Evolutionary conservation across 768 basidiomycete genomes (phyloP).

Genomic region (Amylocystis lapponica): DNA sequence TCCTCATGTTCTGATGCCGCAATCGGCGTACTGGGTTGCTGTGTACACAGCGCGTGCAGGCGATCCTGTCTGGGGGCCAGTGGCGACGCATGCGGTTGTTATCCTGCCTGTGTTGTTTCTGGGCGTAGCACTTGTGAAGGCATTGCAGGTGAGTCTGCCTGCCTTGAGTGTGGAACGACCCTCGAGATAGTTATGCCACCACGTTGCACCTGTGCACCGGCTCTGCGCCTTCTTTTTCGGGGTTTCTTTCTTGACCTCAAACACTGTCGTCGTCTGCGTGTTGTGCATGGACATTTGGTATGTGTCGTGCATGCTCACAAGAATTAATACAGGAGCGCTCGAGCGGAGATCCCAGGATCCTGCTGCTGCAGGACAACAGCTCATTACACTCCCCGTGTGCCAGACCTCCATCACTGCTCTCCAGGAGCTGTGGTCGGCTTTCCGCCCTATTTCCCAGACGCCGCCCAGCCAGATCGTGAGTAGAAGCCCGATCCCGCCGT

Average conservation of each 20-base stretch:
- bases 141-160: constrained; percentile 31
- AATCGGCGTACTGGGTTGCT: constrained; percentile 63
- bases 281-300: too few relatives aligned
- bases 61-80: constrained; percentile 51
- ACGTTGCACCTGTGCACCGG: too few relatives aligned
- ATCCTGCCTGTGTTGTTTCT: constrained; percentile 53
- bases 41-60: constrained; percentile 50
- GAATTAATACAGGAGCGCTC: too few relatives aligned
- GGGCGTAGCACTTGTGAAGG: constrained; percentile 41
- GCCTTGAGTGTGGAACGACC: not conserved
- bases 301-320: too few relatives aligned
- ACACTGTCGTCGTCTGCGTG: too few relatives aligned
- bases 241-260: too few relatives aligned
- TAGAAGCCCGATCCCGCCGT: too few relatives aligned
- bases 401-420: constrained; percentile 21
- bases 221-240: too few relatives aligned
- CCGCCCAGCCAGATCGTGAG: constrained; percentile 3
- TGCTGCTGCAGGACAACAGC: constrained; percentile 13
- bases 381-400: constrained; percentile 21
- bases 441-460: constrained; percentile 3
- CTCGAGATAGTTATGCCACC: too few relatives aligned
- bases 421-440: constrained; percentile 20
- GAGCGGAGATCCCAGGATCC: too few relatives aligned
- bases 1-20: constrained; percentile 43
- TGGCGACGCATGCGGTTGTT: constrained; percentile 49